phyloP scores from a whole-genome alignment of 108 stramenopile species.

The Pelagomonas calceolata region DNA sequence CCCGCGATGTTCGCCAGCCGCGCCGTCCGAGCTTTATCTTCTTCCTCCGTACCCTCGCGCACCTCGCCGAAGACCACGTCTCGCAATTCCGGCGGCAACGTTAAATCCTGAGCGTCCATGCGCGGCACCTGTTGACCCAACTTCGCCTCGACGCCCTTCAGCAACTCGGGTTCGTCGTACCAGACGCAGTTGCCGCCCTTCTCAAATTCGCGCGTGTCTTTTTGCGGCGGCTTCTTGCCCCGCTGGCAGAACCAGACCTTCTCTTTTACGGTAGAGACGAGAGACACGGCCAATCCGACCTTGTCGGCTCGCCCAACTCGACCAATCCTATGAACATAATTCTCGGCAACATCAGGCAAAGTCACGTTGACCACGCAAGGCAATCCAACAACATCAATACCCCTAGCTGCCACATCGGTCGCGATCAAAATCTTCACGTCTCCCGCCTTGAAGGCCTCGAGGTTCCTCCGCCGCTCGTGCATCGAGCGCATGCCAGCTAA shows the following conservation, averaged over 20 bases:
- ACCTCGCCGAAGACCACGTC: background rate
- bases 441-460: constrained; percentile 39
- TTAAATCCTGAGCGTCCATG: background rate
- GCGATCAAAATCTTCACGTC: constrained; percentile 37
- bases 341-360: constrained; percentile 38
- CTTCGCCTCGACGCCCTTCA: constrained; percentile 22
- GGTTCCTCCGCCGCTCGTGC: constrained; percentile 31
- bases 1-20: background rate
- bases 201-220: constrained; percentile 16
- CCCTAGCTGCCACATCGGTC: constrained; percentile 41
- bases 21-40: background rate
- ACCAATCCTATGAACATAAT: constrained; percentile 46
- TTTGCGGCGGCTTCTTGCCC: background rate
- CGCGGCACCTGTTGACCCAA: background rate
- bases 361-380: constrained; percentile 53
- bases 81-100: background rate
- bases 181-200: constrained; percentile 44
- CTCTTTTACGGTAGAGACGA: constrained; percentile 32
- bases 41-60: background rate
- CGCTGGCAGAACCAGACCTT: constrained; percentile 30
- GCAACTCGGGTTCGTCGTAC: constrained; percentile 31
- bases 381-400: constrained; percentile 37
- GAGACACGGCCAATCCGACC: constrained; percentile 41
- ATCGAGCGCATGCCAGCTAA: constrained; percentile 38
- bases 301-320: constrained; percentile 41